phyloP scores from a whole-genome alignment of 2,329 filamentous ascomycete genomes.

The Exserohilum rostratum region DNA sequence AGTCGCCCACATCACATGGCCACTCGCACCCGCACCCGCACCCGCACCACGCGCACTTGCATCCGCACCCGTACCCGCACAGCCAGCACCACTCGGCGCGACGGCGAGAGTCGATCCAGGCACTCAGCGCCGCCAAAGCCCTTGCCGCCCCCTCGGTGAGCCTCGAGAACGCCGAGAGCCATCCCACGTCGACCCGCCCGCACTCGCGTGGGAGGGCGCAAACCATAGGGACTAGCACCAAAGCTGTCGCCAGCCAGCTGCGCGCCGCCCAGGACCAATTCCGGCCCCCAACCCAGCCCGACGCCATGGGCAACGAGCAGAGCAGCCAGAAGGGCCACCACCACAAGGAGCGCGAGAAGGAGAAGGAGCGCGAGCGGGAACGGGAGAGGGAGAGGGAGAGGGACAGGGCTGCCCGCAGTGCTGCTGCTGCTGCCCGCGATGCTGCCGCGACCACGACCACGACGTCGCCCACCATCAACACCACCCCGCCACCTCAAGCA shows the following conservation, averaged over 20 bases:
- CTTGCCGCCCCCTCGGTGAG: slow-evolving; percentile 47
- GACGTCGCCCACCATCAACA: not conserved
- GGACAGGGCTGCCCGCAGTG: slow-evolving; percentile 13
- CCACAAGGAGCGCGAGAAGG: slow-evolving; percentile 4
- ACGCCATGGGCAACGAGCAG: slow-evolving; percentile 51
- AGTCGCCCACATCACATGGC: slow-evolving; percentile 34
- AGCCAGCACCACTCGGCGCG: slow-evolving; percentile 36
- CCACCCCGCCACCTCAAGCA: not conserved
- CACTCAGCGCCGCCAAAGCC: slow-evolving; percentile 45
- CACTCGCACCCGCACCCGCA: slow-evolving; percentile 11
- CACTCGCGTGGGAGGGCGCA: slow-evolving; percentile 39
- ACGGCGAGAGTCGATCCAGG: slow-evolving; percentile 50
- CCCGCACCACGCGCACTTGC: slow-evolving; percentile 9
- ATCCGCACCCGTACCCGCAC: slow-evolving; percentile 16
- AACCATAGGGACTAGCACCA: slow-evolving; percentile 27
- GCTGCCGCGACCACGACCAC: slow-evolving; percentile 18
- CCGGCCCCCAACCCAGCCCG: slow-evolving; percentile 12
- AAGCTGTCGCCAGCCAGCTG: slow-evolving; percentile 36
- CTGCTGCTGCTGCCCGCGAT: not conserved
- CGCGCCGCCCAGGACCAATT: slow-evolving; percentile 40
- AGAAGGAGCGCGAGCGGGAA: slow-evolving; percentile 7
- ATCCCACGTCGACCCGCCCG: slow-evolving; percentile 29
- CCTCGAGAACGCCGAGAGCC: slow-evolving; percentile 46
- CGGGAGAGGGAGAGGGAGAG: slow-evolving; percentile 4
- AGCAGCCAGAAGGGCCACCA: slow-evolving; percentile 37